Percentiles rank a stretch among this genome's conserved stretches.
These are phyloP conservation scores for Apostasia ramifera DNA, from an alignment of 106 monocot genomes.

Conservation along the genomic window DNA sequence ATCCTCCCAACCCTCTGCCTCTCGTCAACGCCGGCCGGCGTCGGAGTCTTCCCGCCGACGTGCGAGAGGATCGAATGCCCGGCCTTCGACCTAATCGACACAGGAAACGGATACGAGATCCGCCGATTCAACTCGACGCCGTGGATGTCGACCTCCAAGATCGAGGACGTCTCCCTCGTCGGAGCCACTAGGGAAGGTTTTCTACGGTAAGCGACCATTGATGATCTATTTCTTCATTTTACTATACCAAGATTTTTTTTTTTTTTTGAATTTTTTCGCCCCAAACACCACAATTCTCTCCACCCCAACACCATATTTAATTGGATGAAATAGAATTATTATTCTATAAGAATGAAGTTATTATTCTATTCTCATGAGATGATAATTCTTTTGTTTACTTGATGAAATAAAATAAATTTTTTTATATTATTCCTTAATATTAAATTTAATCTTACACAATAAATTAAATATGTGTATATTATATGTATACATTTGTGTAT, in stretches of 20 bases:
- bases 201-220: constrained; percentile 36
- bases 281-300: no score
- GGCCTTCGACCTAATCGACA: constrained; percentile 48
- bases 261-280: neutral
- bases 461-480: no score
- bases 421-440: no score
- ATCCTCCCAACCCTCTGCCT: neutral
- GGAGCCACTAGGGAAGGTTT: constrained; percentile 59
- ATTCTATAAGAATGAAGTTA: no score
- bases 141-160: constrained; percentile 56
- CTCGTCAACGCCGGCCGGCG: neutral
- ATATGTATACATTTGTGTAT: no score
- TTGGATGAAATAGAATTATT: no score
- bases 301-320: no score
- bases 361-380: neutral
- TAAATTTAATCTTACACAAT: no score
- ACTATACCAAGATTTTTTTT: neutral
- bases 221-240: neutral
- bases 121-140: constrained; percentile 53
- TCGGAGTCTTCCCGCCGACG: constrained; percentile 35
- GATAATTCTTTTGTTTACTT: no score
- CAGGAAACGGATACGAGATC: constrained; percentile 67
- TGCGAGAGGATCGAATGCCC: constrained; percentile 85
- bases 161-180: constrained; percentile 74
- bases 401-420: no score